These are phyloP conservation scores for Achaetomium macrosporum DNA, from an alignment of 2,329 filamentous ascomycete species.

Conservation along the genomic window DNA sequence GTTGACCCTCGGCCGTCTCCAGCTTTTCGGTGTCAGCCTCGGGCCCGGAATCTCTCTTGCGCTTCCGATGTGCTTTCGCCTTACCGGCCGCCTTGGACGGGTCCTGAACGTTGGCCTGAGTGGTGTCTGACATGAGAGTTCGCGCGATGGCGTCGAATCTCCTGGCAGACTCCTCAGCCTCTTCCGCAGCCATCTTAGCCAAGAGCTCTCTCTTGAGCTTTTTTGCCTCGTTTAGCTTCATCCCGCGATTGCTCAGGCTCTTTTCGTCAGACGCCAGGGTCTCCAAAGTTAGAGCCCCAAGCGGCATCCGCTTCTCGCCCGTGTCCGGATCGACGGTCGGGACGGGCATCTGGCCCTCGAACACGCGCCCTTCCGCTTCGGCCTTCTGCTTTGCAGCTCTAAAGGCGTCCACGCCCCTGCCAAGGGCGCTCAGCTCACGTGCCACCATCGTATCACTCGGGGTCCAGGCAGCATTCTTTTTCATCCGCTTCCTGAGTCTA, in stretches of 20 bases:
- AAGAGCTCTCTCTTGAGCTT: conserved; percentile 64
- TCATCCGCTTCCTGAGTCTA: conserved; percentile 75
- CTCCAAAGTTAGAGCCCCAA: conserved; percentile 55
- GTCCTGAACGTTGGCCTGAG: conserved; percentile 10
- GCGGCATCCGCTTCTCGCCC: conserved; percentile 48
- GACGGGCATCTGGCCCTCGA: conserved; percentile 43
- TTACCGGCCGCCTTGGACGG: conserved; percentile 19
- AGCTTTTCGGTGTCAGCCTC: conserved; percentile 28
- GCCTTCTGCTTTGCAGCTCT: conserved; percentile 57
- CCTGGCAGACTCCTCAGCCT: conserved; percentile 41
- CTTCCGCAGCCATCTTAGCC: conserved; percentile 55
- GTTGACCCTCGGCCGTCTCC: conserved; percentile 17
- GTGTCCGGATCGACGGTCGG: conserved; percentile 44
- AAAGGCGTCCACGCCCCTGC: conserved; percentile 60
- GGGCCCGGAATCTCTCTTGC: conserved; percentile 31
- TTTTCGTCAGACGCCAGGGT: conserved; percentile 54
- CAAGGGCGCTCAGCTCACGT: conserved; percentile 65
- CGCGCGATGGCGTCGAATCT: conserved; percentile 28
- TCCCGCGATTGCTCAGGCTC: conserved; percentile 63
- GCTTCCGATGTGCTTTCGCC: conserved; percentile 28
- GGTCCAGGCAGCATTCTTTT: conserved; percentile 83
- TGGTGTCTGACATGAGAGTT: conserved; percentile 24
- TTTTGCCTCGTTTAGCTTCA: conserved; percentile 74
- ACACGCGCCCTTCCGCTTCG: conserved; percentile 57
- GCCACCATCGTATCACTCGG: conserved; percentile 83